phyloP scores from a whole-genome alignment of 768 basidiomycete genomes.

The Cystofilobasidium ferigula region DNA sequence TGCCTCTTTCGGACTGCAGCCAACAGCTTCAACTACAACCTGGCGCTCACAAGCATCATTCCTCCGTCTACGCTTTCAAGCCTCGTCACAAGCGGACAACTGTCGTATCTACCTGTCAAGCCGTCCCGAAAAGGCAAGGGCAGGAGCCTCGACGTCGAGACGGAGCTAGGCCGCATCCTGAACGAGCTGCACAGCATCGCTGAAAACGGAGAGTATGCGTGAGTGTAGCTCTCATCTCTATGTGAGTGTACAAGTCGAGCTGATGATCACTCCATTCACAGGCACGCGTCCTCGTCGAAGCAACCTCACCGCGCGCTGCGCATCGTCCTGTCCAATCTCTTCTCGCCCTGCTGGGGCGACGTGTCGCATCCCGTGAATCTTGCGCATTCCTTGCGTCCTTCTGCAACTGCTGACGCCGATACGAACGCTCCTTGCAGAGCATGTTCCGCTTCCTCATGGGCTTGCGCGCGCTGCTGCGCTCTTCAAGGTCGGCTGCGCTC shows the following conservation, averaged over 20 bases:
- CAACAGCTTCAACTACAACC: constrained; percentile 20
- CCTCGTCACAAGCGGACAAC: constrained; percentile 9
- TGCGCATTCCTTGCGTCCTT: neutral
- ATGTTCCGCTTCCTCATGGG: constrained; percentile 61
- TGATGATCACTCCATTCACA: neutral
- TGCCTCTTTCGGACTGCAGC: neutral
- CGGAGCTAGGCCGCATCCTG: constrained; percentile 6
- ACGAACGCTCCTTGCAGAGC: constrained; percentile 28
- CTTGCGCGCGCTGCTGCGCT: constrained; percentile 53
- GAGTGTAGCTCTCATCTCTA: neutral
- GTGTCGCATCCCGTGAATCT: neutral
- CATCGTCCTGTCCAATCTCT: constrained; percentile 21
- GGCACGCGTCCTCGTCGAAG: constrained; percentile 18
- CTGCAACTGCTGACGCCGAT: neutral
- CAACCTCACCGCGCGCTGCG: constrained; percentile 22
- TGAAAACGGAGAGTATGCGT: constrained; percentile 20
- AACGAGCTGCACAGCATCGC: constrained; percentile 17
- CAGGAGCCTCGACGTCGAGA: neutral
- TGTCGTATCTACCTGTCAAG: neutral
- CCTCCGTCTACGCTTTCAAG: constrained; percentile 5
- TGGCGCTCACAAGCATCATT: constrained; percentile 19
- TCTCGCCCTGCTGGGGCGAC: constrained; percentile 20
- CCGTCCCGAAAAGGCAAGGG: constrained; percentile 10
- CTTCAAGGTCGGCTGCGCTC: constrained; percentile 39
- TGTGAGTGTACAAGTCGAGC: too few relatives aligned